Evolutionary conservation across 345 rosid species (phyloP).

Genomic region (Eucalyptus polyanthemos): DNA sequence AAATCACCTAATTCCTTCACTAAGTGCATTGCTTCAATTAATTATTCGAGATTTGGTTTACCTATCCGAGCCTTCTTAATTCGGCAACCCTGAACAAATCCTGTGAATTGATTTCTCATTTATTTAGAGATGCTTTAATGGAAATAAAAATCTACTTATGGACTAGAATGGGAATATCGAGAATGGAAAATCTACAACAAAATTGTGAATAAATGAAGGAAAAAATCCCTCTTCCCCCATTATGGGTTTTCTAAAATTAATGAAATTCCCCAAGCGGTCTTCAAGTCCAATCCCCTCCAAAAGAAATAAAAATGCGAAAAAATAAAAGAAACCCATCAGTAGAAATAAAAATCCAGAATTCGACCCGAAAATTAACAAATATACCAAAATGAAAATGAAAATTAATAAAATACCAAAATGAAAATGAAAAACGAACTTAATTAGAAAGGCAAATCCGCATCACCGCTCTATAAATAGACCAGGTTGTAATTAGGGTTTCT

Average conservation of each 20-base stretch:
- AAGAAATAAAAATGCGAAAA: not conserved
- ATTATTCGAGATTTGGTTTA: not conserved
- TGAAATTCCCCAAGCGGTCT: not conserved
- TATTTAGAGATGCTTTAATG: not conserved
- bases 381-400: not conserved
- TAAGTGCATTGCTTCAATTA: not conserved
- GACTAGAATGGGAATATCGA: not conserved
- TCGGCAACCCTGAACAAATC: not conserved
- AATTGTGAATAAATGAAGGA: not conserved
- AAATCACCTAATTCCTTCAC: not conserved
- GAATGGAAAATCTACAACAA: not conserved
- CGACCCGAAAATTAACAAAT: not conserved
- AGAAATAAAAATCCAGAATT: not conserved
- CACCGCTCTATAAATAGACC: not conserved
- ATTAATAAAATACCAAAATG: not conserved
- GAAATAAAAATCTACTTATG: not conserved
- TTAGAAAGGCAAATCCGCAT: not conserved
- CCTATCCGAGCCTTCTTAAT: not conserved
- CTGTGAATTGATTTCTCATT: not conserved
- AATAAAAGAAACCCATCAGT: not conserved
- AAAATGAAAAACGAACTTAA: not conserved
- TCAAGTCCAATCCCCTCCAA: not conserved
- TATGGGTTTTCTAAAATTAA: not conserved
- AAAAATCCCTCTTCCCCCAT: not conserved
- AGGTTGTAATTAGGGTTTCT: not conserved